A percentile compares a stretch with the other conserved stretches of the same genome.
phyloP scores from a whole-genome alignment of 139 green algal genomes.

The Micractinium conductrix region DNA sequence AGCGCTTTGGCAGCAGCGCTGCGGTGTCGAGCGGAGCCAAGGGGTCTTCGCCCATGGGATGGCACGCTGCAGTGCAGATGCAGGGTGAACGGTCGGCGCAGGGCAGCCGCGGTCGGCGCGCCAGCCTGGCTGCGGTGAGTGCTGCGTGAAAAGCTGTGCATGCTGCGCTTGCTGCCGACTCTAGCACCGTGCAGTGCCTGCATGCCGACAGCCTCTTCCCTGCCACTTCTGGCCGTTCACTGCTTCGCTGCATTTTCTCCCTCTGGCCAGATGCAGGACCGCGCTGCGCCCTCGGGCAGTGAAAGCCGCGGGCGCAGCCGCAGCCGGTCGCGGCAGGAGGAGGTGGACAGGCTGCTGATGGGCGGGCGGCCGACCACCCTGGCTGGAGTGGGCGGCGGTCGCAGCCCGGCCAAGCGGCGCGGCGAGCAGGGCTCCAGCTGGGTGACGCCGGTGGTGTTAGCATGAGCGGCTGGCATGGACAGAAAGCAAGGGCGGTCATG shows the following conservation, averaged over 20 bases:
- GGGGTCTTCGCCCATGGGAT: background rate
- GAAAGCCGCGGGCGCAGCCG: background rate
- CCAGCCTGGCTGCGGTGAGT: background rate
- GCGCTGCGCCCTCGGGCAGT: too few relatives aligned
- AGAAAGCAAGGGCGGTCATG: too few relatives aligned
- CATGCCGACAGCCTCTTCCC: too few relatives aligned
- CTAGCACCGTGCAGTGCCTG: background rate
- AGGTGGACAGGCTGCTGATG: conserved; percentile 18
- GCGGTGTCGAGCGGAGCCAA: too few relatives aligned
- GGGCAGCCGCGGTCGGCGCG: background rate
- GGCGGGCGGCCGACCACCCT: background rate
- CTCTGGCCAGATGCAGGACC: too few relatives aligned
- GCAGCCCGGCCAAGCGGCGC: background rate
- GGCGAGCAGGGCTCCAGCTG: background rate
- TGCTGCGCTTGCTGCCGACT: background rate
- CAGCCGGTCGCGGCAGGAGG: background rate
- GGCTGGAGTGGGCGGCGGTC: background rate
- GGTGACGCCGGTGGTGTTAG: conserved; percentile 1
- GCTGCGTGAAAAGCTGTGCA: background rate
- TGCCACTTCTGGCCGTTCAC: background rate
- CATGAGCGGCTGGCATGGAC: too few relatives aligned
- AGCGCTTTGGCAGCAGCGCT: background rate
- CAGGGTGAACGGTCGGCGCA: background rate
- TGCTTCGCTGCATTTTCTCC: background rate
- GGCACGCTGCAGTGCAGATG: background rate